Evolutionary conservation across 495 filamentous ascomycete genomes (phyloP).

Genomic region (Penicillium mononematosum): DNA sequence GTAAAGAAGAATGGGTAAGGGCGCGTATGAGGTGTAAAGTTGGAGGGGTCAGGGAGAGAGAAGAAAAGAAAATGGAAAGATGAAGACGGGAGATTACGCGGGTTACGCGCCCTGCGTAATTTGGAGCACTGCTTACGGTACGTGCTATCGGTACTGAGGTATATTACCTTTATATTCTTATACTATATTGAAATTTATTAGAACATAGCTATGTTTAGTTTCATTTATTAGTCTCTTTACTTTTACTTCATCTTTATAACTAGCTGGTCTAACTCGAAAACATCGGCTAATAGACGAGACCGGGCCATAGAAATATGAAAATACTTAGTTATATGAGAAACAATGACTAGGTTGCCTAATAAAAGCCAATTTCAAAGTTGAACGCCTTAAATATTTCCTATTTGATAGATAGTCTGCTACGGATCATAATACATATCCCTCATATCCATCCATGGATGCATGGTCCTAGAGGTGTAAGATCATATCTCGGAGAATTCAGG

Average conservation of each 20-base stretch:
- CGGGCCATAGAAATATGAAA: not conserved
- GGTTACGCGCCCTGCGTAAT: slow-evolving; percentile 27
- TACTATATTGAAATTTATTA: not conserved
- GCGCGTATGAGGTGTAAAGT: slow-evolving; percentile 12
- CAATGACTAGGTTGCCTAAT: not conserved
- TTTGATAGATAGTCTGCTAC: not conserved
- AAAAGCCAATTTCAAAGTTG: not conserved
- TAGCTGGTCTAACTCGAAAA: not conserved
- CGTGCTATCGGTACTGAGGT: not conserved
- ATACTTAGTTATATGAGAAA: not conserved
- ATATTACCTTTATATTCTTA: not conserved
- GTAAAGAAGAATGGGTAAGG: slow-evolving; percentile 11
- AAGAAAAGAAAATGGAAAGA: slow-evolving; percentile 33
- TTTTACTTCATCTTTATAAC: not conserved
- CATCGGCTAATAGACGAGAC: slow-evolving; percentile 1
- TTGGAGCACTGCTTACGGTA: slow-evolving; percentile 26
- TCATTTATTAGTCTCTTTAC: not conserved
- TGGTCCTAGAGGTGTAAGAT: not conserved
- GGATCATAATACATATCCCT: not conserved
- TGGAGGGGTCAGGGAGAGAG: slow-evolving; percentile 18
- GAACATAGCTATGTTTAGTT: not conserved
- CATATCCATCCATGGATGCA: not conserved
- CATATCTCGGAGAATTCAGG: slow-evolving; percentile 11
- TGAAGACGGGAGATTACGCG: slow-evolving; percentile 28
- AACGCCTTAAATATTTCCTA: not conserved